These are phyloP conservation scores for Mycena latifolia DNA, from an alignment of 768 basidiomycete species.

Conservation along the genomic window DNA sequence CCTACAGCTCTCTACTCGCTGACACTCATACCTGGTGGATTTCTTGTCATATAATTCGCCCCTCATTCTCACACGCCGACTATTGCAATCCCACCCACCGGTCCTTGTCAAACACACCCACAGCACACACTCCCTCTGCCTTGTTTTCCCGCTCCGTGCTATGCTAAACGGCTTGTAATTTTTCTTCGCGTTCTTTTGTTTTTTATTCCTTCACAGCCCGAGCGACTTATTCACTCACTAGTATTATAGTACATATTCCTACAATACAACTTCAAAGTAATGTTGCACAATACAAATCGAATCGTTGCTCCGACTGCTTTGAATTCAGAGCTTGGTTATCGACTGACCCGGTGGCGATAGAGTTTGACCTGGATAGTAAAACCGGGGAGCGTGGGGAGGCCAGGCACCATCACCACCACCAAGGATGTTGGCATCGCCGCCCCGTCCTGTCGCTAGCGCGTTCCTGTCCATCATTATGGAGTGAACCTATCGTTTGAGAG, in stretches of 20 bases:
- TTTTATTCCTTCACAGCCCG: constrained; percentile 24
- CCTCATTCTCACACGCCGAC: constrained; percentile 12
- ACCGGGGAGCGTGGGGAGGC: constrained; percentile 22
- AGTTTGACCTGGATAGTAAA: constrained; percentile 21
- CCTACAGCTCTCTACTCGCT: constrained; percentile 33
- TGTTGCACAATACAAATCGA: constrained; percentile 27
- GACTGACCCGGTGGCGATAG: constrained; percentile 21
- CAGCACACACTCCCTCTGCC: constrained; percentile 29
- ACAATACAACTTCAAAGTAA: no score
- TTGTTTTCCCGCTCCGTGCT: constrained; percentile 14
- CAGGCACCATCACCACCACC: constrained; percentile 33
- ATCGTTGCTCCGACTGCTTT: constrained; percentile 2
- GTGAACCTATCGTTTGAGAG: constrained; percentile 60
- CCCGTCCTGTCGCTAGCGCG: constrained; percentile 64
- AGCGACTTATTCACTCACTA: constrained; percentile 32
- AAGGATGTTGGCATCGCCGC: constrained; percentile 12
- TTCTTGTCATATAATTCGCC: constrained; percentile 16
- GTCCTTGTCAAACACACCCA: constrained; percentile 12
- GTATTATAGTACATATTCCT: constrained; percentile 29
- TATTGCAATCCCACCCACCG: constrained; percentile 18
- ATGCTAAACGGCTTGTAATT: constrained; percentile 30
- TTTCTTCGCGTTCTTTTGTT: constrained; percentile 6
- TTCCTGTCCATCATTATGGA: constrained; percentile 84
- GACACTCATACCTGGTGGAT: constrained; percentile 32
- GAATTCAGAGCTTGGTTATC: constrained; percentile 30